Conservation (phyloP, 2,329 filamentous ascomycete species). For the Lasiodiplodia gonubiensis region DNA sequence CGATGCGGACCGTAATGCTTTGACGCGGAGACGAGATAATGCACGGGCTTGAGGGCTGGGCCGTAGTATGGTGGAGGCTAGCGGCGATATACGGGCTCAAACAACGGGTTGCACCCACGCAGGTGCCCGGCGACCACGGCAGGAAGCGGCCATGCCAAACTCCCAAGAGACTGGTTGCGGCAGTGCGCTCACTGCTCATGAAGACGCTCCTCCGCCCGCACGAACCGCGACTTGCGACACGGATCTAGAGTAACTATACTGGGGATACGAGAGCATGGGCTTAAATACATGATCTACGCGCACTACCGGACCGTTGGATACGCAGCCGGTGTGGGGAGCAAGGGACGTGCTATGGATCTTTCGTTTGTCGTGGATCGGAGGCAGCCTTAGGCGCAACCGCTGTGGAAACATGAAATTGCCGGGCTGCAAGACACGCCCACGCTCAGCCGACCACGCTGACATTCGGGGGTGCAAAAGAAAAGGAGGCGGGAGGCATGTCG, state of each 20-base stretch:
- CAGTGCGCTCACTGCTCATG: neutral
- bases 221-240: neutral
- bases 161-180: neutral
- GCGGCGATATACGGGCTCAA: slow-evolving; percentile 3
- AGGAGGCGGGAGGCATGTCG: slow-evolving; percentile 10
- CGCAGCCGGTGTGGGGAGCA: neutral
- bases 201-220: neutral
- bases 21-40: slow-evolving; percentile 16
- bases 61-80: neutral
- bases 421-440: neutral
- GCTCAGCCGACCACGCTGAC: slow-evolving; percentile 13
- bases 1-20: slow-evolving; percentile 5
- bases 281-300: slow-evolving; percentile 14
- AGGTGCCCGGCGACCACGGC: neutral
- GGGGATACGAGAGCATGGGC: slow-evolving; percentile 20
- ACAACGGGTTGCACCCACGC: slow-evolving; percentile 7
- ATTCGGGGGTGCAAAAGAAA: neutral
- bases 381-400: slow-evolving; percentile 8
- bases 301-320: slow-evolving; percentile 23
- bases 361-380: slow-evolving; percentile 15
- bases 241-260: slow-evolving; percentile 1
- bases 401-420: neutral
- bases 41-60: slow-evolving; percentile 13
- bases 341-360: neutral
- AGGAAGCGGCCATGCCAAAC: neutral